Evolutionary conservation across 2,329 filamentous ascomycete species (phyloP), one percentile per base, ranked within the genome.

Genomic region (Calonectria hongkongensis): DNA sequence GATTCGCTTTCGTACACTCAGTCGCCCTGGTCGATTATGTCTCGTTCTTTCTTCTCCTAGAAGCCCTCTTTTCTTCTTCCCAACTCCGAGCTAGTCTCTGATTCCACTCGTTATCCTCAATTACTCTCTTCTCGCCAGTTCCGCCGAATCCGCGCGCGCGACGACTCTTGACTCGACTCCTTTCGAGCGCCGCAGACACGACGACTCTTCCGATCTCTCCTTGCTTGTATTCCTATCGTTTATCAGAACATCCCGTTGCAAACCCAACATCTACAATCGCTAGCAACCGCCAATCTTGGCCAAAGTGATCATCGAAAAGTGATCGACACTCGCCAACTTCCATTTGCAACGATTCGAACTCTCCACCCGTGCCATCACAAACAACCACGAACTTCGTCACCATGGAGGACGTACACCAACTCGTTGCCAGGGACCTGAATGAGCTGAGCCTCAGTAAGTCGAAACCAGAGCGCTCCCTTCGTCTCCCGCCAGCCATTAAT

Each of bases 71-170:
- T 79, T 39, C 79, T 73, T 63, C 30, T 51, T 64, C 43, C 48
- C 76, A 75, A 75, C 76, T 79, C 75, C 80, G 86, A 88, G 86
- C 86, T 87, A 87, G 86, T 84, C 86, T 87, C 86, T 81, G 76
- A 80, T 81, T 85, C 78, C 86, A 84, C 84, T 87, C 86, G 84
- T 87, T 87, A 83, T 76, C 41, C 27, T 76, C 75, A 70, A 75
- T 73, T 75, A 74, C 72, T 62, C 51, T 76, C 71, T 78, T 72
- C 48, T 56, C 36, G 62, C 65, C 33, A 73, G 66, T 71, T 73
- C 54, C 72, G 75, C 62, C 74, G 78, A 73, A 65, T 58, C 67
- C 28, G 70, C 63, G 56, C 63, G 56, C 60, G 68, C 70, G 56
- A 69, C 75, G 58, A 58, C 43, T 54, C 67, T 66, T 54, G 43